phyloP scores from a whole-genome alignment of 345 rosid species.

The Geranium rotundifolium region DNA sequence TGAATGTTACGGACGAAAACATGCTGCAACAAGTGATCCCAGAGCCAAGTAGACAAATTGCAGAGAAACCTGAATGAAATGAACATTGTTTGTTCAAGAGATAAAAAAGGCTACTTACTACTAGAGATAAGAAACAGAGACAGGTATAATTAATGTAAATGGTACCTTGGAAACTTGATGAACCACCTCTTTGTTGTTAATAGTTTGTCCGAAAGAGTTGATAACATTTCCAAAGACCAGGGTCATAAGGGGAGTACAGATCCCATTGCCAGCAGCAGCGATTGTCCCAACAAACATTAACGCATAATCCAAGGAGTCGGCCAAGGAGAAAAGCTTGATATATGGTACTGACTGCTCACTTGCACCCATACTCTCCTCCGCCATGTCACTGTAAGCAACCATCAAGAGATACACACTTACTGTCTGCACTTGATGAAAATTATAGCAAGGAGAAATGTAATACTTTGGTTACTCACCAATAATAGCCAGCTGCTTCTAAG shows the following conservation, averaged over 20 bases:
- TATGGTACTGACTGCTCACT: slow-evolving; percentile 18
- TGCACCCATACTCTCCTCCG: too few relatives aligned
- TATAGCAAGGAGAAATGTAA: too few relatives aligned
- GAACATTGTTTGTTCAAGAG: too few relatives aligned
- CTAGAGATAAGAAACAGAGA: too few relatives aligned
- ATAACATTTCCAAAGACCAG: slow-evolving; percentile 38
- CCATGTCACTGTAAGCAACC: too few relatives aligned
- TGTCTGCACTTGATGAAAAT: too few relatives aligned
- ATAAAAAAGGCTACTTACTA: too few relatives aligned
- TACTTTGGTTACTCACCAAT: too few relatives aligned
- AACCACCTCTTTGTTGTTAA: slow-evolving; percentile 21
- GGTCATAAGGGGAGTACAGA: slow-evolving; percentile 53
- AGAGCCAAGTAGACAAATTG: slow-evolving; percentile 60
- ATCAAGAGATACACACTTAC: too few relatives aligned
- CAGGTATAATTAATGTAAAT: too few relatives aligned
- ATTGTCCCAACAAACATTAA: slow-evolving; percentile 54
- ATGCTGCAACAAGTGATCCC: slow-evolving; percentile 45
- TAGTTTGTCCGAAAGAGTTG: slow-evolving; percentile 36
- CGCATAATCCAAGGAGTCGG: slow-evolving; percentile 36
- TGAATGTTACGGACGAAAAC: slow-evolving; percentile 51
- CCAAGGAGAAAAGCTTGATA: slow-evolving; percentile 56
- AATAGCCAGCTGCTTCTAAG: too few relatives aligned
- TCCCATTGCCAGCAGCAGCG: slow-evolving; percentile 46
- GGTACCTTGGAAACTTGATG: slow-evolving; percentile 31
- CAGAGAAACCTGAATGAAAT: slow-evolving; percentile 37